Evolutionary conservation across 352 stramenopile species (phyloP).

Genomic region (Phytophthora pistaciae): DNA sequence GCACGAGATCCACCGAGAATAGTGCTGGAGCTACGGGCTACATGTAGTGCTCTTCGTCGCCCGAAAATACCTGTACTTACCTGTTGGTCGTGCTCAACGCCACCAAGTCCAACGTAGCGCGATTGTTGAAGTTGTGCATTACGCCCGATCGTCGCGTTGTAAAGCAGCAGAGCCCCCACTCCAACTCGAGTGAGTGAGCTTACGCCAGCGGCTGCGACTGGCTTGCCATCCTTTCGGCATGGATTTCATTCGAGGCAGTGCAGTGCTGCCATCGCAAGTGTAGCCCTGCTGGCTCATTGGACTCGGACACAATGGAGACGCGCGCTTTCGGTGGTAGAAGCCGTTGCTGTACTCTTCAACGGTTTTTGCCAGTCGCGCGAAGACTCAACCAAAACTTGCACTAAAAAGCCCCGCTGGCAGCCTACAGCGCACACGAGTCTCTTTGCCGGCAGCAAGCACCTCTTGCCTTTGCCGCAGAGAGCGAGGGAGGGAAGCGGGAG

Average conservation of each 20-base stretch:
- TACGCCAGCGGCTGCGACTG: not conserved
- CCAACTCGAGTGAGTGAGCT: not conserved
- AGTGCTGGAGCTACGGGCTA: not conserved
- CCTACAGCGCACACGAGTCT: not conserved
- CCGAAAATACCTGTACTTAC: not conserved
- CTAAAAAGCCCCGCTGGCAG: not conserved
- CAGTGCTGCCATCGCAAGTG: not conserved
- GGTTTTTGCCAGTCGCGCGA: constrained; percentile 27
- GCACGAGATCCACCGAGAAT: constrained; percentile 1
- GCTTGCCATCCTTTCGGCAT: not conserved
- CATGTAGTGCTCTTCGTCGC: not conserved
- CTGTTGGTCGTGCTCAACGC: not conserved
- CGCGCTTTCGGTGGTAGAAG: constrained; percentile 18
- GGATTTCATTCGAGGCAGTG: constrained; percentile 36
- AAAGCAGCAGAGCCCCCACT: not conserved
- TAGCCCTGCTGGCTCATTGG: not conserved
- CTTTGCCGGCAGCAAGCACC: not conserved
- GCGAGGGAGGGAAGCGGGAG: constrained; percentile 9
- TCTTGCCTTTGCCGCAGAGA: constrained; percentile 6
- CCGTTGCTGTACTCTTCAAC: constrained; percentile 21
- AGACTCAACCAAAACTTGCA: not conserved
- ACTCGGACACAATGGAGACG: not conserved
- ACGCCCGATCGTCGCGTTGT: constrained; percentile 27
- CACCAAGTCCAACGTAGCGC: constrained; percentile 1
- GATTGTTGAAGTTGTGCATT: constrained; percentile 27